Evolutionary conservation across 1,284 basidiomycete species (phyloP), one percentile per base, ranked within the genome.

Genomic region (Amylostereum areolatum): DNA sequence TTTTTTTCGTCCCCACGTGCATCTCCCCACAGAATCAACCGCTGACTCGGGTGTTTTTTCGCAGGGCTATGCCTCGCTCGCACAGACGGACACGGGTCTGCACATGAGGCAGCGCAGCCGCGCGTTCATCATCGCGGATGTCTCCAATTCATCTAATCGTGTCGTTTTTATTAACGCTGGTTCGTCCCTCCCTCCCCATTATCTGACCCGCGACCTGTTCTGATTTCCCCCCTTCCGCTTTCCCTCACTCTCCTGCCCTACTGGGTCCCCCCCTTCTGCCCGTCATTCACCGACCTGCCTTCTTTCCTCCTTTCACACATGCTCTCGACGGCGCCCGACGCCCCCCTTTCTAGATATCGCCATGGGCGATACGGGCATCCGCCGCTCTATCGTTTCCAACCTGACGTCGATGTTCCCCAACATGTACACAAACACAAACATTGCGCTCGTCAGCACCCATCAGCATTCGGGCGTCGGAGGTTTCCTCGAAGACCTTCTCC

Each of bases 61-160:
- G 39, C 51, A 88, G 85, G 89, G 89, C 5, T 92, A 91, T 61
- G 88, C 87, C 1, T 75, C 68, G 11, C 62, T 83, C 8, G 63
- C 72, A 0, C 89, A 92, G 61, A 83, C 78, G 2, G 85, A 85
- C 61, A 87, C 83, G 0, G 89, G 89, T 3, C 68, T 92, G 47
- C 86, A 91, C 63, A 86, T 91, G 82, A 77, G 89, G 8, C 80
- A 89, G 61, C 78, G 85, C 42, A 83, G 81, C 56, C 80, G 89
- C 10, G 87, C 85, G 0, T 92, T 85, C 66, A 83, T 91, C 57
- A 68, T 92, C 34, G 88, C 85, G 11, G 81, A 85, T 48, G 65
- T 78, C 29, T 57, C 73, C 29, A 65, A 74, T 41, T 66, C 83
- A 2, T 65, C 73, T 34, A 76, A 83, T 48, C 74, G 86, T 25